These are phyloP conservation scores for Kazachstania kunashirensis DNA, from an alignment of 805 yeast genomes.

Conservation along the genomic window DNA sequence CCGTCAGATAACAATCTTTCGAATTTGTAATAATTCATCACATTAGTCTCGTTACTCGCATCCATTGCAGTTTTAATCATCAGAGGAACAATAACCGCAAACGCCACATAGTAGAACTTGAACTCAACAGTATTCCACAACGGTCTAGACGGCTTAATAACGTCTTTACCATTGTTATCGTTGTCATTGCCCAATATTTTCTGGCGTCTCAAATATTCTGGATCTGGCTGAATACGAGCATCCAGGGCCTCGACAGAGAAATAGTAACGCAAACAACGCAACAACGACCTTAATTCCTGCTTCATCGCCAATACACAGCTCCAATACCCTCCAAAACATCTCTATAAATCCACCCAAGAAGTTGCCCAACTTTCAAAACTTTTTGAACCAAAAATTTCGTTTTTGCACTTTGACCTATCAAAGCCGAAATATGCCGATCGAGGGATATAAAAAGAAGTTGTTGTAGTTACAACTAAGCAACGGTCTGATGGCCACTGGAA, in stretches of 20 bases:
- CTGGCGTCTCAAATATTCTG: conserved; percentile 6
- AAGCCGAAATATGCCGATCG: no score
- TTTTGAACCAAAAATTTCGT: no score
- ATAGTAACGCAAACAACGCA: conserved; percentile 12
- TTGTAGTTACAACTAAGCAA: no score
- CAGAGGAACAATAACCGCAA: conserved; percentile 64
- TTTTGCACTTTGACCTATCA: no score
- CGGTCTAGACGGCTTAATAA: not conserved
- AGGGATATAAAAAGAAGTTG: no score
- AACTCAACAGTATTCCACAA: conserved; percentile 72
- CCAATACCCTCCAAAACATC: no score
- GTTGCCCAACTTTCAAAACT: no score
- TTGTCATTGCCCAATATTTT: not conserved
- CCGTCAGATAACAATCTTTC: conserved; percentile 60
- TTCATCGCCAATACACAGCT: no score
- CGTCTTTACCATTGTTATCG: not conserved
- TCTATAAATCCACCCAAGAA: no score
- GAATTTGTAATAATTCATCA: conserved; percentile 55
- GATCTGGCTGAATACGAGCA: conserved; percentile 19
- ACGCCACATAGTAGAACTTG: conserved; percentile 51
- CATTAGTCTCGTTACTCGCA: conserved; percentile 65
- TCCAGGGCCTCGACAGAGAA: conserved; percentile 23
- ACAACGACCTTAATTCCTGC: not conserved
- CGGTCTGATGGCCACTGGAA: no score
- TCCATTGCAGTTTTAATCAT: conserved; percentile 76